These are phyloP conservation scores for Thielaviopsis cerberus DNA, from an alignment of 2,329 filamentous ascomycete genomes.

Conservation along the genomic window DNA sequence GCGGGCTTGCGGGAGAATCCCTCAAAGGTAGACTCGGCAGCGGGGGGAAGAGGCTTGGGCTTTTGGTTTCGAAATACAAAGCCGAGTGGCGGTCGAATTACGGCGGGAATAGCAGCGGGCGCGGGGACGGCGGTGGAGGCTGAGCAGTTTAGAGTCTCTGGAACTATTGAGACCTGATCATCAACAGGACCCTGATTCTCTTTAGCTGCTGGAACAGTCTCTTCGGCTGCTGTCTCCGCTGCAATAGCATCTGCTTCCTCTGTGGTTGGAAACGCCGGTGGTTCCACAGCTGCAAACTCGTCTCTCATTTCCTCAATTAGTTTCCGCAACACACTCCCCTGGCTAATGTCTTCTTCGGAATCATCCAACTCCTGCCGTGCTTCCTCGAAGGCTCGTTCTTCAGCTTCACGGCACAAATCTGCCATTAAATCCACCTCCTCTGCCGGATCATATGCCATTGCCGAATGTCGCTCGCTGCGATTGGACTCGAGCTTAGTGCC, in stretches of 20 bases:
- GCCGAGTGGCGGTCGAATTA: neutral
- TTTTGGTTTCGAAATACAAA: neutral
- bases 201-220: neutral
- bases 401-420: neutral
- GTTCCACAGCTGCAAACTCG: neutral
- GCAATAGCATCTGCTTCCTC: neutral
- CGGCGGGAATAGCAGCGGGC: neutral
- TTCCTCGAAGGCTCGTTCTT: neutral
- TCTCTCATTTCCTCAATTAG: neutral
- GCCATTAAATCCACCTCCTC: neutral
- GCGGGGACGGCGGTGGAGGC: neutral
- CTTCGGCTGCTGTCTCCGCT: neutral
- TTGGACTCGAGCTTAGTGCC: neutral
- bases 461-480: neutral
- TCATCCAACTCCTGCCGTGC: neutral
- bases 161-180: neutral
- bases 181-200: neutral
- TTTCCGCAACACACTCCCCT: neutral
- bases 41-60: neutral
- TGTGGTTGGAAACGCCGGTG: neutral
- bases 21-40: neutral
- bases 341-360: neutral
- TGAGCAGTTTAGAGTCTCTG: neutral
- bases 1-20: neutral
- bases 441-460: neutral